phyloP scores from a whole-genome alignment of 768 basidiomycete species.

The Infundibulicybe gibba region DNA sequence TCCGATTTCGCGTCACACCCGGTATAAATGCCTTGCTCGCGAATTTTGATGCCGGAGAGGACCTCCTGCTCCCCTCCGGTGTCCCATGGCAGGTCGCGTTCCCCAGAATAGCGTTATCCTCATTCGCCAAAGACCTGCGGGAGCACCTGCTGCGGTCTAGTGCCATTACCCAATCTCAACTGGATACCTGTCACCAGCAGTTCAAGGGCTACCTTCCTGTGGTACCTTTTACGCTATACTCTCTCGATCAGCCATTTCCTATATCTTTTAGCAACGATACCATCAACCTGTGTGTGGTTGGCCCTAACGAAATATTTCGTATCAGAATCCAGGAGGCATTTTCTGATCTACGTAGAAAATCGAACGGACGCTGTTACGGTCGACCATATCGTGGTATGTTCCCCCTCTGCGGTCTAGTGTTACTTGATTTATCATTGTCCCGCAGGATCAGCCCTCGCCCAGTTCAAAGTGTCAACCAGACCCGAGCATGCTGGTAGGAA shows the following conservation, averaged over 20 bases:
- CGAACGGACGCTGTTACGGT: slow-evolving; percentile 1
- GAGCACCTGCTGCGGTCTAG: not conserved
- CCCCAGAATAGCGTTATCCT: not conserved
- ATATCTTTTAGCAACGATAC: slow-evolving; percentile 4
- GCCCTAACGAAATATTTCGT: not conserved
- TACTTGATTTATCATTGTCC: not conserved
- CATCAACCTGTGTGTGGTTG: not conserved
- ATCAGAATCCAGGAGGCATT: slow-evolving; percentile 3
- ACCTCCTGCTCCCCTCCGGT: slow-evolving; percentile 7
- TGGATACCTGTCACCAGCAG: not conserved
- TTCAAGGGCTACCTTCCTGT: not conserved
- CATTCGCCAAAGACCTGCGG: no score
- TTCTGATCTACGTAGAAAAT: slow-evolving; percentile 3
- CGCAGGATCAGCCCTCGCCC: slow-evolving; percentile 9
- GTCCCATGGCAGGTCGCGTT: slow-evolving; percentile 10
- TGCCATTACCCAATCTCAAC: not conserved
- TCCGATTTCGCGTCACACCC: slow-evolving; percentile 16
- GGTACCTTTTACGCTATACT: not conserved
- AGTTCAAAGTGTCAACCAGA: slow-evolving; percentile 10
- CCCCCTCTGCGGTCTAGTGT: not conserved
- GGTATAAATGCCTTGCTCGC: not conserved
- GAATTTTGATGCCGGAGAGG: slow-evolving; percentile 9
- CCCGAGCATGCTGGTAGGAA: slow-evolving; percentile 21
- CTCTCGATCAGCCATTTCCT: slow-evolving; percentile 5
- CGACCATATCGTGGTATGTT: not conserved